phyloP scores from a whole-genome alignment of 2,329 filamentous ascomycete genomes.

The Verticillium longisporum region DNA sequence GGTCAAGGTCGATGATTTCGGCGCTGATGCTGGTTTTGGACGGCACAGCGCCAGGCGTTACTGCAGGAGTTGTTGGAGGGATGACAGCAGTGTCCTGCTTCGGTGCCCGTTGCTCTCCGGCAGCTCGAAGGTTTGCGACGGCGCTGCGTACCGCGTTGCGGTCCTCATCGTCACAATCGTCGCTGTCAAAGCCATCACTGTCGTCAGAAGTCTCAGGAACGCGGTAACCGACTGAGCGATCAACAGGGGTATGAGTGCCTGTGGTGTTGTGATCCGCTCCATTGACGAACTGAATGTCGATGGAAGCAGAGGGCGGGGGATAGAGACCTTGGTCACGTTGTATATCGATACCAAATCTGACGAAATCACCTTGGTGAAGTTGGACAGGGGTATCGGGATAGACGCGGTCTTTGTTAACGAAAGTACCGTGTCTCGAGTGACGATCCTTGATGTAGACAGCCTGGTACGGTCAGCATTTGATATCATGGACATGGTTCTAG shows the following conservation, averaged over 20 bases:
- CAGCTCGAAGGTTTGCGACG: not conserved
- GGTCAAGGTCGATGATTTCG: not conserved
- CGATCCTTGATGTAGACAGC: constrained; percentile 36
- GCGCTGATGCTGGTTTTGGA: not conserved
- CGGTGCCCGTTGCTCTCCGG: not conserved
- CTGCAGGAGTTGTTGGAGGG: not conserved
- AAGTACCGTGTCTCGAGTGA: constrained; percentile 48
- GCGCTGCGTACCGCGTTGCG: not conserved
- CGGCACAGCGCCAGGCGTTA: not conserved
- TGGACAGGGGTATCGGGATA: constrained; percentile 6
- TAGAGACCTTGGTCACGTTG: constrained; percentile 21
- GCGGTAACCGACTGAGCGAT: not conserved
- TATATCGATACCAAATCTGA: constrained; percentile 29
- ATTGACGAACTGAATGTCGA: constrained; percentile 21
- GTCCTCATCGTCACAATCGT: not conserved
- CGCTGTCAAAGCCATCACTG: not conserved
- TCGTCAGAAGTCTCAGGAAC: not conserved
- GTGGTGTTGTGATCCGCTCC: not conserved
- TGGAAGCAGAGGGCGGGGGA: constrained; percentile 29
- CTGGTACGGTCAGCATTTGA: constrained; percentile 23
- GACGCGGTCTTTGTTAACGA: constrained; percentile 26
- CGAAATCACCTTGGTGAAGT: constrained; percentile 20
- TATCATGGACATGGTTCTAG: not conserved
- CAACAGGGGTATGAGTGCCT: not conserved
- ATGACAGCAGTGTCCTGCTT: not conserved